Evolutionary conservation across 495 filamentous ascomycete species (phyloP).

Genomic region (Symbiotaphrina buchneri): DNA sequence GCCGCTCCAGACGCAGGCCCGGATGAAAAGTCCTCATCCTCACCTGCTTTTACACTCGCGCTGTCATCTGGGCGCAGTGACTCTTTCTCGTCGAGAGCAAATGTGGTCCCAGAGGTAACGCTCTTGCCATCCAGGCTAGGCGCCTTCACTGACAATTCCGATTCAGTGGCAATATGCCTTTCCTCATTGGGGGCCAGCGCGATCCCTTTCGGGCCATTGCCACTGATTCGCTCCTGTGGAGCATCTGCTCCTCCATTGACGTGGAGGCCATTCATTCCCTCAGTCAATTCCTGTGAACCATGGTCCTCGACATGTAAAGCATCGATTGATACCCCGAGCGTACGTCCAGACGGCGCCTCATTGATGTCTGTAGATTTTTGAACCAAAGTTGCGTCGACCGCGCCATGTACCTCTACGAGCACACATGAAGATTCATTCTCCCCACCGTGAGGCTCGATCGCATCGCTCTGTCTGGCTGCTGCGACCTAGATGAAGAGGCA

Average conservation of each 20-base stretch:
- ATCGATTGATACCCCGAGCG: too few species aligned
- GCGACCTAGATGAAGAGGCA: too few species aligned
- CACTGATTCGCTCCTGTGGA: neutral
- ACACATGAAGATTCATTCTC: too few species aligned
- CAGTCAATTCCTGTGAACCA: too few species aligned
- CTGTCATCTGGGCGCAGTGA: slow-evolving; percentile 85
- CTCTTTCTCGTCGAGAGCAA: slow-evolving; percentile 86
- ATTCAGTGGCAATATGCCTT: slow-evolving; percentile 39
- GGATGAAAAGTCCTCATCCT: slow-evolving; percentile 72
- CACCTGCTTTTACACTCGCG: slow-evolving; percentile 71
- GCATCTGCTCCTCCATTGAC: neutral
- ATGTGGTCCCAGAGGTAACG: slow-evolving; percentile 73
- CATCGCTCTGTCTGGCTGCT: too few species aligned
- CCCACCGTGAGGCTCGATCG: too few species aligned
- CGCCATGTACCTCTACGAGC: too few species aligned
- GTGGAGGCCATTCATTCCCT: neutral
- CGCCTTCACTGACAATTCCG: slow-evolving; percentile 45
- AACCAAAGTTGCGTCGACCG: too few species aligned
- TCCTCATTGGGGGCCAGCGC: slow-evolving; percentile 6
- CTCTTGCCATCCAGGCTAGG: slow-evolving; percentile 82
- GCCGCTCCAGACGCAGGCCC: slow-evolving; percentile 32
- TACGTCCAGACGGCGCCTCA: too few species aligned
- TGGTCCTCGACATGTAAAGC: too few species aligned
- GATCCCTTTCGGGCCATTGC: neutral
- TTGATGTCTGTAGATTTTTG: too few species aligned